These are phyloP conservation scores for Hyaloperonospora brassicae DNA, from an alignment of 352 stramenopile genomes.

Conservation along the genomic window DNA sequence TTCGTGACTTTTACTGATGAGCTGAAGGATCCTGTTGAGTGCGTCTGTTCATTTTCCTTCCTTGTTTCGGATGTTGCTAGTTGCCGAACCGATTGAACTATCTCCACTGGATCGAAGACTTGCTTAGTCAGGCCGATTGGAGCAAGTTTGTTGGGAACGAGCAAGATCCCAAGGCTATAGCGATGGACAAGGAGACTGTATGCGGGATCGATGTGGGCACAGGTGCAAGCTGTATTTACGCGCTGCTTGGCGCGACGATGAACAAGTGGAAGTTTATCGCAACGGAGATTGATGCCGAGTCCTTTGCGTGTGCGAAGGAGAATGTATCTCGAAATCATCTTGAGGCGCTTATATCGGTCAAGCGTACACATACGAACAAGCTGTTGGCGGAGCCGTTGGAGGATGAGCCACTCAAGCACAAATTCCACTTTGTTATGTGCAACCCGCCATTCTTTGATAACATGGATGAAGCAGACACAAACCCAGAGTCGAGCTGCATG, in stretches of 20 bases:
- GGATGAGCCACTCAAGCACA: constrained; percentile 12
- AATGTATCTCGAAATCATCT: constrained; percentile 90
- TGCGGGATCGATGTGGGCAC: constrained; percentile 93
- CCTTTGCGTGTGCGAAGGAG: constrained; percentile 62
- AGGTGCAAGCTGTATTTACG: constrained; percentile 93
- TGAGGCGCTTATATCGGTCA: constrained; percentile 44
- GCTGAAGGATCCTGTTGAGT: background rate
- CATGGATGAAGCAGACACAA: constrained; percentile 67
- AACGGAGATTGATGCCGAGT: constrained; percentile 90
- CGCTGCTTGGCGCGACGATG: constrained; percentile 82
- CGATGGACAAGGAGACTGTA: constrained; percentile 18
- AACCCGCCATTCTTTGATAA: constrained; percentile 95
- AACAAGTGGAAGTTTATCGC: constrained; percentile 90
- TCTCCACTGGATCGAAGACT: constrained; percentile 91
- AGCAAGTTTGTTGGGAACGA: constrained; percentile 17
- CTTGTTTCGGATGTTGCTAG: constrained; percentile 23
- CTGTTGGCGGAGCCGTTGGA: constrained; percentile 46
- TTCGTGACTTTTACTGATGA: constrained; percentile 34
- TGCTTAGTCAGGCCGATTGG: constrained; percentile 53
- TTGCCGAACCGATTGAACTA: constrained; percentile 91
- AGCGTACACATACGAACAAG: constrained; percentile 31
- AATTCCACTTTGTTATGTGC: constrained; percentile 92
- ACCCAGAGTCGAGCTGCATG: constrained; percentile 65
- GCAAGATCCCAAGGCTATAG: constrained; percentile 5
- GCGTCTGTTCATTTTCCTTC: background rate